These are phyloP conservation scores for Patellifolia procumbens DNA, from an alignment of 179 eudicot species.

Conservation along the genomic window DNA sequence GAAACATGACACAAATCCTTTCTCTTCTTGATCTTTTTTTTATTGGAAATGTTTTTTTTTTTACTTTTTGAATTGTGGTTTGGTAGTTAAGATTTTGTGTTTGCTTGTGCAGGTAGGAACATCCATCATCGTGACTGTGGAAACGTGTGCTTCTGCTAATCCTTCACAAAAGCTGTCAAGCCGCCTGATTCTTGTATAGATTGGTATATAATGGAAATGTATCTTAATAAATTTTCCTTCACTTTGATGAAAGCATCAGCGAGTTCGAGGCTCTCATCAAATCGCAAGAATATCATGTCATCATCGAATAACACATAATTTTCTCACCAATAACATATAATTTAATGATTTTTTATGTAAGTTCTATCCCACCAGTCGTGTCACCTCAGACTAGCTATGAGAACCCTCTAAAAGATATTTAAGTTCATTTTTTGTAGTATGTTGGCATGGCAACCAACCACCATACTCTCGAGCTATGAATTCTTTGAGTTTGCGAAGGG, in stretches of 20 bases:
- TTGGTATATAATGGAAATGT: not conserved
- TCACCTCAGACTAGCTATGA: no score
- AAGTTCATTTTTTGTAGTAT: no score
- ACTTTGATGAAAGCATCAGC: not conserved
- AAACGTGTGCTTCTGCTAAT: not conserved
- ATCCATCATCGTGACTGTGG: not conserved
- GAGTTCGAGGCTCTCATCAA: not conserved
- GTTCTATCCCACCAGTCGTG: no score
- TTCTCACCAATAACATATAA: not conserved
- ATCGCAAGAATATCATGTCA: not conserved
- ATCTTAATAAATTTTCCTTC: not conserved
- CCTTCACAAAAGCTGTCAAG: not conserved
- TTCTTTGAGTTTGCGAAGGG: no score
- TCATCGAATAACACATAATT: not conserved
- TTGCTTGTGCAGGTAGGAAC: slow-evolving; percentile 5
- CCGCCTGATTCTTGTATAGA: not conserved
- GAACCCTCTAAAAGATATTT: no score
- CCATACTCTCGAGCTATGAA: no score
- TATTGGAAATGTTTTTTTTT: no score
- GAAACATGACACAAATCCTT: not conserved
- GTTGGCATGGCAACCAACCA: no score
- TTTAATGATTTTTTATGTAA: not conserved
- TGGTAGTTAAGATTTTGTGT: not conserved
- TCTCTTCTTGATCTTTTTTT: no score
- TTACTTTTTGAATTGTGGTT: no score